Base-by-base conservation (phyloP, 257 asterid genomes). In the Leptodermis oblonga region DNA sequence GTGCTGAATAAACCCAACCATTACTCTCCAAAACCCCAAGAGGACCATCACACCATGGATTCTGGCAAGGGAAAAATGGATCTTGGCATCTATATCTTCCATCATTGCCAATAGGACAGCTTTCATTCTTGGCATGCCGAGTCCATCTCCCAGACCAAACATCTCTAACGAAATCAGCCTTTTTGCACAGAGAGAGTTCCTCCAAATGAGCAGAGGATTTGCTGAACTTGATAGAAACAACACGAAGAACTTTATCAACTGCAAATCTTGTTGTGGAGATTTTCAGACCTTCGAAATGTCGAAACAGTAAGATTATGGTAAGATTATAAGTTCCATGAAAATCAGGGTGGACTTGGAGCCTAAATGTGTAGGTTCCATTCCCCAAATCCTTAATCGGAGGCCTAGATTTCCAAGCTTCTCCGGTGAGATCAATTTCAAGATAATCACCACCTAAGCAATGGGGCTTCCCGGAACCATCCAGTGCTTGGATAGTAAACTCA, bases 111-210 rank as follows among this genome's bases (percentile, higher is more conserved):
- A 94, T 89, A 43, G 63, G 33, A 56, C 99, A 94, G 3, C 73
- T 80, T 33, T 85, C 87, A 30, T 94, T 89, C 77, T 77, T 82
- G 43, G 82, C 95, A 59, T 84, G 96, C 1, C 97, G 84, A 39
- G 97, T 91, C 97, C 97, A 94, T 46, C 97, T 74, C 3, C 99
- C 97, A 1, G 96, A 85, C 99, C 99, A 94, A 6, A 82, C 84
- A 62, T 84, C 86, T 76, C 73, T 84, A 6, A 9, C 31, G 64
- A 82, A 83, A 84, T 91, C 99, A 31, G 69, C 52, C 61, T 73
- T 75, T 64, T 45, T 39, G 74, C 99, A 94, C 22, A 76, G 92
- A 8, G 73, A 77, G 20, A 91, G 78, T 48, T 79, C 88, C 0
- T 80, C 84, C 58, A 85, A 69, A 23, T 36, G 68, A 31, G 86